phyloP scores from a whole-genome alignment of 78 protist species.

The Bigelowiella natans region DNA sequence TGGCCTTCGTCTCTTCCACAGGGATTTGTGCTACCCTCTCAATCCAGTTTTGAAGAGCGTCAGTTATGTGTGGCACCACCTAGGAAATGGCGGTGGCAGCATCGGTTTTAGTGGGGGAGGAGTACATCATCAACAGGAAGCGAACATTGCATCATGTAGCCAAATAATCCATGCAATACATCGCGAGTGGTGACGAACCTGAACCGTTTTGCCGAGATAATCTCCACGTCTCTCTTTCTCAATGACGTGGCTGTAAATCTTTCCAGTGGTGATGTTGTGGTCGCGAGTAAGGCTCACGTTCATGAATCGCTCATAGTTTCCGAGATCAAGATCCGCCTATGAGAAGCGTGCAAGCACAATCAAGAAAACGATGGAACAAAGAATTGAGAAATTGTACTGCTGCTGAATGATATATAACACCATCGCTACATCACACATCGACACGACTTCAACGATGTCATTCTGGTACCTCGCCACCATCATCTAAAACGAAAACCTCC shows the following conservation, averaged over 20 bases:
- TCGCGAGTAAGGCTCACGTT: conserved; percentile 50
- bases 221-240: conserved; percentile 83
- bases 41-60: conserved; percentile 80
- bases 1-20: conserved; percentile 57
- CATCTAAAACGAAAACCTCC: conserved; percentile 69
- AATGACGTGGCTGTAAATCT: conserved; percentile 50
- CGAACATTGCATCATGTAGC: too few relatives aligned
- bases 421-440: neutral
- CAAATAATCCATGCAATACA: neutral
- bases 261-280: conserved; percentile 97
- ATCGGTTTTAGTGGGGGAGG: too few relatives aligned
- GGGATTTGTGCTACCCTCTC: conserved; percentile 73
- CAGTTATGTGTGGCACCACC: conserved; percentile 86
- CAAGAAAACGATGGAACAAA: neutral
- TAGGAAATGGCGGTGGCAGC: neutral
- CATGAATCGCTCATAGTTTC: conserved; percentile 19
- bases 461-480: conserved; percentile 81
- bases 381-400: neutral
- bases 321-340: conserved; percentile 11
- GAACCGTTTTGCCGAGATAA: conserved; percentile 96
- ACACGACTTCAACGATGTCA: neutral
- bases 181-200: conserved; percentile 25
- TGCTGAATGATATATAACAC: neutral
- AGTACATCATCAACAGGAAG: too few relatives aligned
- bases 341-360: neutral